Evolutionary conservation across 495 filamentous ascomycete species (phyloP).

Genomic region (Penicillium bovifimosum): DNA sequence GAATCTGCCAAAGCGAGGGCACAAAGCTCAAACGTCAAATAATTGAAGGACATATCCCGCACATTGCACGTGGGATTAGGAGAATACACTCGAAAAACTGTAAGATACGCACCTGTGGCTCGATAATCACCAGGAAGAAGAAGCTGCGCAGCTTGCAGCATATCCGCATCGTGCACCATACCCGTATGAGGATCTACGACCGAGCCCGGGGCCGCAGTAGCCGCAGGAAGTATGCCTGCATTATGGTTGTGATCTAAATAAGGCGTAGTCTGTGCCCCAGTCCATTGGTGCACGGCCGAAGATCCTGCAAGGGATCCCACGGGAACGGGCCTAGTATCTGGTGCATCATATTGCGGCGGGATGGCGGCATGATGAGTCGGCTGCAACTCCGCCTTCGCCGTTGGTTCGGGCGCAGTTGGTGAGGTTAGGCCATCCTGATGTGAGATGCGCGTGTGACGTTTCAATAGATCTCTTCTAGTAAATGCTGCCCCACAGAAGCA

Average conservation of each 20-base stretch:
- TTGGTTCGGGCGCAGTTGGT: constrained; percentile 26
- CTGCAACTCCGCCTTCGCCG: constrained; percentile 13
- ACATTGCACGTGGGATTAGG: neutral
- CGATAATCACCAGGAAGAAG: constrained; percentile 34
- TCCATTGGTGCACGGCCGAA: constrained; percentile 30
- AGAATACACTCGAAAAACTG: neutral
- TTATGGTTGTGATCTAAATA: constrained; percentile 26
- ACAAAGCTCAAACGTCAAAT: neutral
- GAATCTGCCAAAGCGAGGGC: neutral
- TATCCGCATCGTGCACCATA: constrained; percentile 33
- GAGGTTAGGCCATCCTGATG: constrained; percentile 32
- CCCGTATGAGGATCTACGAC: constrained; percentile 15
- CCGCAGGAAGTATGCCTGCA: constrained; percentile 15
- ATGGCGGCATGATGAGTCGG: constrained; percentile 15
- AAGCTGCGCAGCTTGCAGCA: constrained; percentile 38
- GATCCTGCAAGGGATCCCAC: constrained; percentile 22
- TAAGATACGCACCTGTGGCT: constrained; percentile 16
- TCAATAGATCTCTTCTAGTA: constrained; percentile 49
- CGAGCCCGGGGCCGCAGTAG: constrained; percentile 8
- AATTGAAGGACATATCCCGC: neutral
- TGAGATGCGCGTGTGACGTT: constrained; percentile 45
- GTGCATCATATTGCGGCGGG: constrained; percentile 22
- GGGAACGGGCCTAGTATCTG: constrained; percentile 16
- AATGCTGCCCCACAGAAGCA: constrained; percentile 52
- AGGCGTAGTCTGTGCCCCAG: constrained; percentile 20